phyloP scores from a whole-genome alignment of 495 filamentous ascomycete species.

The Physcia stellaris region DNA sequence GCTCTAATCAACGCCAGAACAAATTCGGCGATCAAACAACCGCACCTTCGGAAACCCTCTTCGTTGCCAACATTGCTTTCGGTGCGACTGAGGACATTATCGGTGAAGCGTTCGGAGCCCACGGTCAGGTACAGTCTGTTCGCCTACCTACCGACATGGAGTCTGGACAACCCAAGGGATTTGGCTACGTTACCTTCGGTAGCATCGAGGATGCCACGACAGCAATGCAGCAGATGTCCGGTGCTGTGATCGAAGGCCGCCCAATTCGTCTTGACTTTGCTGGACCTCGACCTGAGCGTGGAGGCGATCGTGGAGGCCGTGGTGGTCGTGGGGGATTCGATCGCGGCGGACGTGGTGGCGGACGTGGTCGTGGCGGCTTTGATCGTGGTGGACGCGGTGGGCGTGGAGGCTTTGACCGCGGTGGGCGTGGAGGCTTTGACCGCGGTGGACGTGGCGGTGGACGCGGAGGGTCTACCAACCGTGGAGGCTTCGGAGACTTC shows the following conservation, averaged over 20 bases:
- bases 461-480: conserved; percentile 47
- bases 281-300: conserved; percentile 45
- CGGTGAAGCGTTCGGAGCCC: conserved; percentile 57
- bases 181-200: conserved; percentile 79
- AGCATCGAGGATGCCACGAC: conserved; percentile 74
- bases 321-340: conserved; percentile 38
- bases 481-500: conserved; percentile 71
- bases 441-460: conserved; percentile 29
- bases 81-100: conserved; percentile 65
- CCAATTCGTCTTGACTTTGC: conserved; percentile 82
- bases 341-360: conserved; percentile 39
- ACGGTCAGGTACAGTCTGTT: conserved; percentile 59
- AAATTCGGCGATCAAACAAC: conserved; percentile 67
- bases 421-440: conserved; percentile 29
- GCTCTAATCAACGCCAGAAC: conserved; percentile 36
- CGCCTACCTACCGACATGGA: conserved; percentile 85
- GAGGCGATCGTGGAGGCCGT: conserved; percentile 33
- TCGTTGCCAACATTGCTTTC: conserved; percentile 87
- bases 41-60: conserved; percentile 74
- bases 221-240: conserved; percentile 62
- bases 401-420: conserved; percentile 36
- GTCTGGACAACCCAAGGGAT: conserved; percentile 79
- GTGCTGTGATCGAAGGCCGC: conserved; percentile 64
- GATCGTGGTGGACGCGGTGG: conserved; percentile 38
- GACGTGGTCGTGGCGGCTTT: conserved; percentile 32